Evolutionary conservation across 768 basidiomycete genomes (phyloP).

Genomic region (Leccinum imitatum): DNA sequence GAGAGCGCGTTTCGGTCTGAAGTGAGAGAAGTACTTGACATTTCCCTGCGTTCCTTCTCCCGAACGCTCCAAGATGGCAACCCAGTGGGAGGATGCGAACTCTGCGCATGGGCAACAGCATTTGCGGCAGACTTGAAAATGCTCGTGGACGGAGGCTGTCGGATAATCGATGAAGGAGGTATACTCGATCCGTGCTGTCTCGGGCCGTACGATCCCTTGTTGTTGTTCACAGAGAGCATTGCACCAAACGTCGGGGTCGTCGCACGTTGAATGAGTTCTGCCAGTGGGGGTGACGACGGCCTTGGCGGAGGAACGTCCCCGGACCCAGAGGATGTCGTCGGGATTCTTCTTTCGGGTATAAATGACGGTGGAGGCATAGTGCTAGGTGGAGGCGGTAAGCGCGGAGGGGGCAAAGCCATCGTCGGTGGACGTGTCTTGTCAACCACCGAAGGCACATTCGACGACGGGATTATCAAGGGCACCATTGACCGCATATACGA

Average conservation of each 20-base stretch:
- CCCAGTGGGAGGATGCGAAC: conserved; percentile 40
- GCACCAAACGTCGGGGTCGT: conserved; percentile 81
- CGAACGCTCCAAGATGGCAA: conserved; percentile 51
- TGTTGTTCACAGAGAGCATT: conserved; percentile 56
- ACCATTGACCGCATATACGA: conserved; percentile 40
- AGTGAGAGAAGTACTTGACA: conserved; percentile 68
- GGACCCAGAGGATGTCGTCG: conserved; percentile 42
- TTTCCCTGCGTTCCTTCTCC: conserved; percentile 53
- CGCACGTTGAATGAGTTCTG: conserved; percentile 89
- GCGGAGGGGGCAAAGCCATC: conserved; percentile 79
- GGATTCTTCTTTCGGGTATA: conserved; percentile 66
- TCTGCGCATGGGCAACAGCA: conserved; percentile 52
- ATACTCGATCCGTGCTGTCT: conserved; percentile 74
- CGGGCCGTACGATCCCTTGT: conserved; percentile 43
- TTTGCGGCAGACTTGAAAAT: conserved; percentile 79
- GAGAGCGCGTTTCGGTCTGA: conserved; percentile 70
- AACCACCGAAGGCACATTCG: conserved; percentile 51
- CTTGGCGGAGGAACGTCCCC: conserved; percentile 74
- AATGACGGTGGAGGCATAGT: conserved; percentile 76
- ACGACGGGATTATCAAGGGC: conserved; percentile 48
- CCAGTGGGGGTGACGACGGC: conserved; percentile 90
- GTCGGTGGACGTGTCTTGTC: conserved; percentile 85
- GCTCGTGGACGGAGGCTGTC: conserved; percentile 73
- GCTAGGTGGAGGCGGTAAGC: conserved; percentile 65
- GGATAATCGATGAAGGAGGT: conserved; percentile 65